Evolutionary conservation across 2,329 filamentous ascomycete genomes (phyloP), one percentile per base, ranked within the genome.

Genomic region (Rutstroemia sydowiana): DNA sequence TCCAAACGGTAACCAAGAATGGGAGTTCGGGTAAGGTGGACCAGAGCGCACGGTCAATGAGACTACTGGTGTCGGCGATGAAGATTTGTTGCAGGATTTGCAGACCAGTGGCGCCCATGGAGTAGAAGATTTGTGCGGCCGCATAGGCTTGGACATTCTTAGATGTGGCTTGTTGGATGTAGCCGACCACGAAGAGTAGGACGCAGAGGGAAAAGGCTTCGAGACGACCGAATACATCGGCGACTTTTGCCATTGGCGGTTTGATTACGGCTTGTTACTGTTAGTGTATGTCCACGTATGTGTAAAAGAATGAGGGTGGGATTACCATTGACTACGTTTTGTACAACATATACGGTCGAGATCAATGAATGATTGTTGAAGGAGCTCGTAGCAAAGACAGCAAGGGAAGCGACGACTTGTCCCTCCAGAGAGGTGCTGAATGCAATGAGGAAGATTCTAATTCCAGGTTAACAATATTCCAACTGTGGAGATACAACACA

Each of bases 141-240:
- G 78, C 77, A 62, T 81, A 87, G 0, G 75, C 78, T 55, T 77
- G 67, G 10, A 85, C 73, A 52, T 77, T 77, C 2, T 73, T 71
- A 63, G 77, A 85, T 0, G 71, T 73, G 8, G 85, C 84, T 72
- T 85, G 85, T 66, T 88, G 75, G 55, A 83, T 73, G 71, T 83
- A 71, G 6, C 77, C 77, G 6, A 76, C 59, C 5, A 61, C 41
- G 54, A 70, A 71, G 26, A 76, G 64, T 26, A 72, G 36, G 13
- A 75, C 60, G 58, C 71, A 71, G 48, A 69, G 60, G 21, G 68
- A 58, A 57, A 75, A 75, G 1, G 72, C 73, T 53, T 76, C 70
- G 36, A 69, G 65, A 42, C 75, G 73, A 31, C 74, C 74, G 61
- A 73, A 73, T 36, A 76, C 70, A 55, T 77, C 73, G 36, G 75